Evolutionary conservation across 2,329 filamentous ascomycete species (phyloP), one percentile per base, ranked within the genome.

Genomic region (Fusarium globosum): DNA sequence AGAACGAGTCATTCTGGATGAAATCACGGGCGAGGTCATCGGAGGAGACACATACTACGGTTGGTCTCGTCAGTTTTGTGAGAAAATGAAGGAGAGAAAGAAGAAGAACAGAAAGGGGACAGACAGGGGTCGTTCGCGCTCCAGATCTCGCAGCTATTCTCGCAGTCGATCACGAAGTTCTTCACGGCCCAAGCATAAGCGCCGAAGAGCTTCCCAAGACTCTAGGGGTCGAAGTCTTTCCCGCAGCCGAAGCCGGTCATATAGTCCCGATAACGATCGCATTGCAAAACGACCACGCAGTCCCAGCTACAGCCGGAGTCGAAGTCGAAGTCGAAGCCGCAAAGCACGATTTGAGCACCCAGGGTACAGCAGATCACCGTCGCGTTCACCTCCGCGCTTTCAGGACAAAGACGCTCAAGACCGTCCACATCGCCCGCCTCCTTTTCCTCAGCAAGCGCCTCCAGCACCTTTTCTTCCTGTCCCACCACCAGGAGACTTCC

Each of bases 1-100:
- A 16, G 92, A 96, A 79, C 83, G 87, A 21, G 85, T 94, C 59
- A 83, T 91, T 23, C 80, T 89, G 6, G 90, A 94, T 75, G 89
- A 92, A 73, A 83, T 89, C n/a, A 92, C 89, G 0, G 91, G 91
- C 1, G 89, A 92, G 6, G 83, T 91, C 4, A 80, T 91, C 12
- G 86, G 87, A 12, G 91, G 91, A 3, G 91, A 94, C 71, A 94
- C 93, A 2, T 97, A 97, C 80, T 97, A 97, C 79, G 95, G 94
- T 69, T 97, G 95, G 95, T 96, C 94, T 10, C 88, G 89, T 43
- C 85, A 86, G 2, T 96, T 97, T 75, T 97, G 94, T 79, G 87
- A 94, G 74, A 93, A 92, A 78, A 96, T 96, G 92, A 94, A 92
- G 82, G 83, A 86, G 57, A 85, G 88, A 42, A 82, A 80, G 35